These are phyloP conservation scores for Chalaropsis thielavioides DNA, from an alignment of 2,329 filamentous ascomycete species.

Conservation along the genomic window DNA sequence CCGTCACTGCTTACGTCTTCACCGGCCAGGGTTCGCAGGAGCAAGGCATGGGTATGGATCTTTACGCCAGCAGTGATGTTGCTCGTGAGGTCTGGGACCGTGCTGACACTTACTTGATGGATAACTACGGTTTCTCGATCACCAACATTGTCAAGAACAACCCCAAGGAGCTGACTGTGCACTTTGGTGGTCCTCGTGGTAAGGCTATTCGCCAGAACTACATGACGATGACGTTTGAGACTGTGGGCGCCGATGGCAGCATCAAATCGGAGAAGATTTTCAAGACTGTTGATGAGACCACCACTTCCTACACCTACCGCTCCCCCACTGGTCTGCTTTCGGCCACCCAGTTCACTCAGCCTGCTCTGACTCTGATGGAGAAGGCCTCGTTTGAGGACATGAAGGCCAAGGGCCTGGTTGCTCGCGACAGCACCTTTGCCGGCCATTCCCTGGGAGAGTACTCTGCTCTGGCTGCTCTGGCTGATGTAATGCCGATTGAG, in stretches of 20 bases:
- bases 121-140: constrained; percentile 97
- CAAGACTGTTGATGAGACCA: constrained; percentile 89
- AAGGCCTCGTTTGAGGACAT: constrained; percentile 99
- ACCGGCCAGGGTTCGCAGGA: constrained; percentile 97
- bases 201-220: constrained; percentile 98
- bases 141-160: constrained; percentile 99
- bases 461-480: constrained; percentile 85
- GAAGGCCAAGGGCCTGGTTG: constrained; percentile 90
- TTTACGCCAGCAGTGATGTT: constrained; percentile 84
- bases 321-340: constrained; percentile 90
- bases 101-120: constrained; percentile 93
- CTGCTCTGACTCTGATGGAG: constrained; percentile 95
- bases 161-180: constrained; percentile 93
- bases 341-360: constrained; percentile 96
- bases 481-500: constrained; percentile 99
- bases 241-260: constrained; percentile 77
- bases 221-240: constrained; percentile 99
- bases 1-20: constrained; percentile 92
- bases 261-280: constrained; percentile 99
- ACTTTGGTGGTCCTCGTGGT: constrained; percentile 91
- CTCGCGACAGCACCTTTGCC: constrained; percentile 91
- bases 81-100: constrained; percentile 97
- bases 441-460: constrained; percentile 98
- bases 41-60: constrained; percentile 99
- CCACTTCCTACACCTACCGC: constrained; percentile 90